These are phyloP conservation scores for Boletus coccyginus DNA, from an alignment of 768 basidiomycete genomes.

Conservation along the genomic window DNA sequence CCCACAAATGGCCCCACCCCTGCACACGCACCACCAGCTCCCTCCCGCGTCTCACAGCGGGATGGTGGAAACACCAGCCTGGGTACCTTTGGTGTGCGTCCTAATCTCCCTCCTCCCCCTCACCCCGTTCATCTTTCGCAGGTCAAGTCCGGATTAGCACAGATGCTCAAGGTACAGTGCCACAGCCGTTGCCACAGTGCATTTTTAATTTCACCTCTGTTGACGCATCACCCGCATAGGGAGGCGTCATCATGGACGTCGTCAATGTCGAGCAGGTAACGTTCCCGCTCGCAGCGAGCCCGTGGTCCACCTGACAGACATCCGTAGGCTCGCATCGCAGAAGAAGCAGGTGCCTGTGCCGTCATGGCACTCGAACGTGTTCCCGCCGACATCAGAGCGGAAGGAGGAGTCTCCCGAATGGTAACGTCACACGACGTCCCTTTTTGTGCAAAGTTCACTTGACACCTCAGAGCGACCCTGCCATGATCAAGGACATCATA, in stretches of 20 bases:
- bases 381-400: conserved; percentile 88
- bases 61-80: conserved; percentile 58
- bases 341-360: conserved; percentile 95
- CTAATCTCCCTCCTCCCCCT: not conserved
- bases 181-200: not conserved
- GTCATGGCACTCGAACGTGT: conserved; percentile 98
- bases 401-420: conserved; percentile 97
- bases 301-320: not conserved
- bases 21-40: conserved; percentile 29
- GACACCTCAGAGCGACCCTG: conserved; percentile 72
- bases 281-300: not conserved
- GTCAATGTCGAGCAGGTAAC: conserved; percentile 67
- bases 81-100: conserved; percentile 68
- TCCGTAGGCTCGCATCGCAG: conserved; percentile 85
- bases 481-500: conserved; percentile 95
- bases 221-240: conserved; percentile 37
- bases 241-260: conserved; percentile 96
- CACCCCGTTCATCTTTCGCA: conserved; percentile 25
- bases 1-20: conserved; percentile 6
- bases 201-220: not conserved
- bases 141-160: conserved; percentile 93
- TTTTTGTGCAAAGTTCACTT: not conserved
- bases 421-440: conserved; percentile 41
- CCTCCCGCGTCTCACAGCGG: conserved; percentile 48
- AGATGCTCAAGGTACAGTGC: conserved; percentile 84